phyloP scores from a whole-genome alignment of 1,284 basidiomycete species.

The Tylopilus sp. region DNA sequence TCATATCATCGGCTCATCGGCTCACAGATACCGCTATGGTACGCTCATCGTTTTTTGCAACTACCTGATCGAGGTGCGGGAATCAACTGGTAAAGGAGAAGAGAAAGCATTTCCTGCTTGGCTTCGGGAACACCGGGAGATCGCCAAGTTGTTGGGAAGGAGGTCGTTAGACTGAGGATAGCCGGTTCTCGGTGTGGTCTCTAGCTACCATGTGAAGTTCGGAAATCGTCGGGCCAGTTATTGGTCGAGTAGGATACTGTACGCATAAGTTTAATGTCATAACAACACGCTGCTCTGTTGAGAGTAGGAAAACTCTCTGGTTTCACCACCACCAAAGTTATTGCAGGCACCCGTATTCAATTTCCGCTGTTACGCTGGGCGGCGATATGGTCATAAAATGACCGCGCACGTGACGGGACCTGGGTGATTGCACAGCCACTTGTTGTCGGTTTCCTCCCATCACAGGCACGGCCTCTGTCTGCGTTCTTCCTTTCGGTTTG shows the following conservation, averaged over 20 bases:
- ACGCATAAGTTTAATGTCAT: neutral
- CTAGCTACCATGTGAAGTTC: slow-evolving; percentile 2
- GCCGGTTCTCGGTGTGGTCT: neutral
- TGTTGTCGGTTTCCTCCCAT: slow-evolving; percentile 9
- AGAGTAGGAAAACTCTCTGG: neutral
- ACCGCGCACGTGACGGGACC: slow-evolving; percentile 20
- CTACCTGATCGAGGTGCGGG: slow-evolving; percentile 81
- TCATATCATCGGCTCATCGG: slow-evolving; percentile 1
- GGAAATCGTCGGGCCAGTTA: neutral
- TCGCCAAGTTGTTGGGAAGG: slow-evolving; percentile 70
- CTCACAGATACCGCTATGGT: slow-evolving; percentile 73
- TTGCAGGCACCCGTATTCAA: neutral
- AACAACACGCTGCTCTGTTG: neutral
- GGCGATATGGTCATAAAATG: neutral
- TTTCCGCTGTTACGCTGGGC: neutral
- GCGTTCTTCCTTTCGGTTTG: slow-evolving; percentile 5
- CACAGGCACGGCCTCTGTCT: slow-evolving; percentile 1
- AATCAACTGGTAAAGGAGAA: slow-evolving; percentile 37
- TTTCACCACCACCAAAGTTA: neutral
- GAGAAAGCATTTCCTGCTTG: slow-evolving; percentile 72
- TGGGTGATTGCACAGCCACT: slow-evolving; percentile 25
- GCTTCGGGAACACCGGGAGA: slow-evolving; percentile 80
- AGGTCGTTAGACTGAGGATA: slow-evolving; percentile 61
- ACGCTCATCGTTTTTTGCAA: slow-evolving; percentile 93
- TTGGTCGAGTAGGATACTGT: neutral